A percentile compares a stretch with the other conserved stretches of the same genome.
Conservation (phyloP, 805 yeast genomes). For the Naumovozyma baii region DNA sequence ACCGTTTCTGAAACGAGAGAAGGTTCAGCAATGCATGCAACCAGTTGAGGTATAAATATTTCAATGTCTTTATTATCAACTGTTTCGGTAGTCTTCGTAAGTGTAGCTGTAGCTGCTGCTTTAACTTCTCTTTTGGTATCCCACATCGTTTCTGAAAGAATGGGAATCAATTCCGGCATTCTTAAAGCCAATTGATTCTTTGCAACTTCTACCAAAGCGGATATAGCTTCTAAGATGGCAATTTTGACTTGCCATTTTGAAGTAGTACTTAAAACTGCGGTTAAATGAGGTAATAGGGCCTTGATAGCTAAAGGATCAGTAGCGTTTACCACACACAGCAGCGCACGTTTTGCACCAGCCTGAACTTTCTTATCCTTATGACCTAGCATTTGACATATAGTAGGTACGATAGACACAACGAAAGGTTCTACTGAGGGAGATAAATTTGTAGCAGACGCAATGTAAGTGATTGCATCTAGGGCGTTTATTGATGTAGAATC, state of each 20-base stretch:
- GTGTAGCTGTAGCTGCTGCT: slow-evolving; percentile 87
- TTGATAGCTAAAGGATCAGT: slow-evolving; percentile 87
- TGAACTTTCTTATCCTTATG: slow-evolving; percentile 74
- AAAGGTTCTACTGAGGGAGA: slow-evolving; percentile 91
- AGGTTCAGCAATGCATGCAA: slow-evolving; percentile 92
- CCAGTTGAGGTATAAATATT: slow-evolving; percentile 94
- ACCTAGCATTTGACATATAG: slow-evolving; percentile 68
- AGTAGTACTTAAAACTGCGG: slow-evolving; percentile 52
- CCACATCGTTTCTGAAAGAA: slow-evolving; percentile 98
- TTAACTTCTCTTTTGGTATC: slow-evolving; percentile 97
- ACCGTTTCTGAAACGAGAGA: slow-evolving; percentile 96
- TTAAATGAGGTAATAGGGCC: slow-evolving; percentile 70
- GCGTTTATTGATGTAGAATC: slow-evolving; percentile 76
- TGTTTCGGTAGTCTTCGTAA: slow-evolving; percentile 90
- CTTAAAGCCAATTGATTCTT: slow-evolving; percentile 91
- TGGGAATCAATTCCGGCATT: slow-evolving; percentile 98
- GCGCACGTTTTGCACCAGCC: slow-evolving; percentile 63
- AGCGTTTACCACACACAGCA: slow-evolving; percentile 63
- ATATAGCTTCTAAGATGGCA: slow-evolving; percentile 71
- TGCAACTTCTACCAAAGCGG: slow-evolving; percentile 82
- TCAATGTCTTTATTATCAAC: slow-evolving; percentile 98
- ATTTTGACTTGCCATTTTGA: slow-evolving; percentile 97
- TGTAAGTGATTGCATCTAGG: slow-evolving; percentile 70
- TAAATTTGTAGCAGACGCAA: slow-evolving; percentile 67
- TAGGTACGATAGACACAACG: slow-evolving; percentile 63